phyloP scores from a whole-genome alignment of 2,329 filamentous ascomycete species.

The Neonectria magnoliae region DNA sequence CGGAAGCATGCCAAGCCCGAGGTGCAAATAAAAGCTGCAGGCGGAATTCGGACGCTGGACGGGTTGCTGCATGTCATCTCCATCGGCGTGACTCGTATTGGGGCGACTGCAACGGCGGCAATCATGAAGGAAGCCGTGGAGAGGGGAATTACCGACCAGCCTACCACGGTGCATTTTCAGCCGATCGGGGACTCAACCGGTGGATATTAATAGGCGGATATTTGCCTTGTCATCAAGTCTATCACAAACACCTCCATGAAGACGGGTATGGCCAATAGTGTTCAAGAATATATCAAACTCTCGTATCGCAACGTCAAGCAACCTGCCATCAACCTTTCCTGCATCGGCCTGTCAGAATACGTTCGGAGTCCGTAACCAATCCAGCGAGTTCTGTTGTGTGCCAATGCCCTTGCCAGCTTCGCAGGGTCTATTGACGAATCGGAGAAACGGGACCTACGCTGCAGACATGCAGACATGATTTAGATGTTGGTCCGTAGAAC shows the following conservation, averaged over 20 bases:
- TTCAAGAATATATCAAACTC: too few relatives aligned
- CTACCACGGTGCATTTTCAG: slow-evolving; percentile 29
- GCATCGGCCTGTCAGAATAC: too few relatives aligned
- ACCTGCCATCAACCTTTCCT: too few relatives aligned
- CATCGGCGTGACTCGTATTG: slow-evolving; percentile 64
- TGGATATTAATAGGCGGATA: slow-evolving; percentile 17
- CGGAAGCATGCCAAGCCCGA: slow-evolving; percentile 52
- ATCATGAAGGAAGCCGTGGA: slow-evolving; percentile 65
- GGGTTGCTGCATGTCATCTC: slow-evolving; percentile 64
- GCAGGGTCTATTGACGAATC: neutral
- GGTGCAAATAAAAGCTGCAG: slow-evolving; percentile 67
- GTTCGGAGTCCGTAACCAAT: too few relatives aligned
- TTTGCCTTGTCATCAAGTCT: too few relatives aligned
- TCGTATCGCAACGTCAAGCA: too few relatives aligned
- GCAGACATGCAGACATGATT: neutral
- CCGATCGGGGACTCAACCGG: slow-evolving; percentile 9
- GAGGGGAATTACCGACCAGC: slow-evolving; percentile 55
- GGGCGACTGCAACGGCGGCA: slow-evolving; percentile 62
- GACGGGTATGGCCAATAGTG: too few relatives aligned
- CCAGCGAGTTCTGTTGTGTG: neutral
- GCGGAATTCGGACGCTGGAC: slow-evolving; percentile 66
- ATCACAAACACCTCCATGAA: too few relatives aligned
- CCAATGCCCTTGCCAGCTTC: neutral
- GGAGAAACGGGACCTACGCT: neutral
- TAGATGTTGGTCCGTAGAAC: neutral